A percentile compares a stretch with the other conserved stretches of the same genome.
phyloP scores from a whole-genome alignment of 148 eudicot species.

The Selenicereus undatus region DNA sequence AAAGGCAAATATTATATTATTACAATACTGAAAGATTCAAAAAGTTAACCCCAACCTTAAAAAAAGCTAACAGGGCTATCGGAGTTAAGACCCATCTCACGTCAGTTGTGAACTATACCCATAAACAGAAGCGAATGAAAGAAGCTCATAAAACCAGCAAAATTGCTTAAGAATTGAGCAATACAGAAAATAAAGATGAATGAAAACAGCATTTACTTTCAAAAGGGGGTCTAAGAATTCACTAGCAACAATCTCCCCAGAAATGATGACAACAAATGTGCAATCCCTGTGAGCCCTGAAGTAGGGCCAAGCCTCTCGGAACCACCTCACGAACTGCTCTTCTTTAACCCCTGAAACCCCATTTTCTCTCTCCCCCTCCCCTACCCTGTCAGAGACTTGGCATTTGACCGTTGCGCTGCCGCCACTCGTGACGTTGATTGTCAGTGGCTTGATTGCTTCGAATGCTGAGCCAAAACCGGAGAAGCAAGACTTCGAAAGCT shows the following conservation, averaged over 20 bases:
- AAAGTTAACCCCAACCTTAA: neutral
- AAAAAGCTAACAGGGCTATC: neutral
- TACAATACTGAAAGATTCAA: neutral
- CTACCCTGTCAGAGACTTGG: constrained; percentile 30
- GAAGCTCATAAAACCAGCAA: neutral
- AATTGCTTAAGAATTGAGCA: neutral
- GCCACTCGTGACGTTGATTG: neutral
- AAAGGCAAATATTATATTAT: neutral
- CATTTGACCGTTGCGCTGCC: constrained; percentile 20
- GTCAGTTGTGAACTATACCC: neutral
- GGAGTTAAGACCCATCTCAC: too few relatives aligned
- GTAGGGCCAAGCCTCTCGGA: constrained; percentile 88
- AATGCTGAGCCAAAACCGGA: neutral
- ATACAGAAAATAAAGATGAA: neutral
- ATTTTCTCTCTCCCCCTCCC: constrained; percentile 26
- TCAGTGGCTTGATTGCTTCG: constrained; percentile 10
- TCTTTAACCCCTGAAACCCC: constrained; percentile 31
- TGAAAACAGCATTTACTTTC: constrained; percentile 42
- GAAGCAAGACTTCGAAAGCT: neutral
- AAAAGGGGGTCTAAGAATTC: constrained; percentile 55
- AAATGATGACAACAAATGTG: constrained; percentile 68
- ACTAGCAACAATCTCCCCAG: constrained; percentile 70
- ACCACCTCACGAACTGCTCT: constrained; percentile 61
- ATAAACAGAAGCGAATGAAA: neutral
- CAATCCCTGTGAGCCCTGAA: constrained; percentile 77